Conservation (phyloP, 495 filamentous ascomycete species). For the Rostrohypoxylon terebratum region DNA sequence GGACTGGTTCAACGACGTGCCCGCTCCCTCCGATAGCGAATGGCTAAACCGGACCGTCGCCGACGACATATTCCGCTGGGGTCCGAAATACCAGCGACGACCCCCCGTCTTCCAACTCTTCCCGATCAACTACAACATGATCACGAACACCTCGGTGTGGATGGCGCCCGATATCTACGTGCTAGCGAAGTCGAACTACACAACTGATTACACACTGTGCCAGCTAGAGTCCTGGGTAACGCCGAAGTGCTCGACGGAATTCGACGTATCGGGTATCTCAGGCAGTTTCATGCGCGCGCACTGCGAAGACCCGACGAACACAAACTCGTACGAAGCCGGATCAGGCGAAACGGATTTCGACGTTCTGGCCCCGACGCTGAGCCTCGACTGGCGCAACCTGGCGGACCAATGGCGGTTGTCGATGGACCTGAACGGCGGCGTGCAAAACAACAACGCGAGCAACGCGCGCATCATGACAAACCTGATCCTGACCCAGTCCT, state of each 20-base stretch:
- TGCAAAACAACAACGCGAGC: conserved; percentile 66
- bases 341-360: conserved; percentile 46
- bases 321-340: conserved; percentile 63
- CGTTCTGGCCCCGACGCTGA: conserved; percentile 46
- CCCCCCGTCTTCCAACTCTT: conserved; percentile 73
- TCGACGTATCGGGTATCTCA: conserved; percentile 66
- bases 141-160: conserved; percentile 64
- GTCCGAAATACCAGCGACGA: conserved; percentile 58
- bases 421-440: conserved; percentile 70
- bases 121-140: conserved; percentile 72
- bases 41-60: conserved; percentile 70
- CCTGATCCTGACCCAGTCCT: conserved; percentile 50
- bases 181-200: conserved; percentile 63
- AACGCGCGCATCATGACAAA: conserved; percentile 74
- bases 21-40: conserved; percentile 40
- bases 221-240: conserved; percentile 68
- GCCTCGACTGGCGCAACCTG: conserved; percentile 69
- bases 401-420: conserved; percentile 67
- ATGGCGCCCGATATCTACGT: conserved; percentile 69
- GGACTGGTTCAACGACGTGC: conserved; percentile 51
- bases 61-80: conserved; percentile 77
- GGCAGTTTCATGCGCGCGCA: conserved; percentile 65
- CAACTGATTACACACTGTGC: conserved; percentile 70
- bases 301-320: conserved; percentile 68
- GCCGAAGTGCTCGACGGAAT: conserved; percentile 70